Conservation (phyloP, 108 stramenopile species). For the Cafeteria roenbergensis region DNA sequence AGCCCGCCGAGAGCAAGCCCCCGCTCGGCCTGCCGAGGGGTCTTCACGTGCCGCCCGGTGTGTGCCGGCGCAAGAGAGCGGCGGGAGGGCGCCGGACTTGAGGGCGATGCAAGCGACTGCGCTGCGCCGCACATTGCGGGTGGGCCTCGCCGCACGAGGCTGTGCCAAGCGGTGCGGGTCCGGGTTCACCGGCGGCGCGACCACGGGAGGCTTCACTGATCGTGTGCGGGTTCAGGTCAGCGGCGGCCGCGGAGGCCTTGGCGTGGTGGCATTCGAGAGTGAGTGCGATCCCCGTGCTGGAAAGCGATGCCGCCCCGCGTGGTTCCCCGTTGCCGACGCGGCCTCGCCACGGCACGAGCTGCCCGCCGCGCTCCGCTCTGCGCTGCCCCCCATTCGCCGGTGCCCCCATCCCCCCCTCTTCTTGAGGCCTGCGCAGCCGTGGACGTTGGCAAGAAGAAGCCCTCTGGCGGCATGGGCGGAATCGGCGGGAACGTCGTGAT, state of each 20-base stretch:
- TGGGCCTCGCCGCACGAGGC: not conserved
- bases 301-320: no score
- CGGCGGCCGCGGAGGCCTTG: constrained; percentile 21
- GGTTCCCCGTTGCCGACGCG: no score
- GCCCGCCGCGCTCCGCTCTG: no score
- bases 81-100: not conserved
- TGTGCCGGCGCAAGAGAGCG: not conserved
- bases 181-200: not conserved
- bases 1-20: no score
- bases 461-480: constrained; percentile 2
- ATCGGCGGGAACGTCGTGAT: constrained; percentile 9
- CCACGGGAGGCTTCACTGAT: constrained; percentile 8
- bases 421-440: not conserved
- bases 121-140: no score
- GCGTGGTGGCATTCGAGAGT: constrained; percentile 10
- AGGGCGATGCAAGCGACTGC: not conserved
- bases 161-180: not conserved
- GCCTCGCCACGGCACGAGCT: no score
- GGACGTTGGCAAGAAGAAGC: not conserved
- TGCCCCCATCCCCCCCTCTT: not conserved
- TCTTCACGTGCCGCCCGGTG: constrained; percentile 15
- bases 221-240: constrained; percentile 3
- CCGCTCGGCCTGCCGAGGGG: not conserved
- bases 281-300: not conserved
- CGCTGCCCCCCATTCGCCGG: not conserved